A percentile compares a stretch with the other conserved stretches of the same genome.
These are phyloP conservation scores for Kwoniella sp. DNA, from an alignment of 768 basidiomycete genomes.

Conservation along the genomic window DNA sequence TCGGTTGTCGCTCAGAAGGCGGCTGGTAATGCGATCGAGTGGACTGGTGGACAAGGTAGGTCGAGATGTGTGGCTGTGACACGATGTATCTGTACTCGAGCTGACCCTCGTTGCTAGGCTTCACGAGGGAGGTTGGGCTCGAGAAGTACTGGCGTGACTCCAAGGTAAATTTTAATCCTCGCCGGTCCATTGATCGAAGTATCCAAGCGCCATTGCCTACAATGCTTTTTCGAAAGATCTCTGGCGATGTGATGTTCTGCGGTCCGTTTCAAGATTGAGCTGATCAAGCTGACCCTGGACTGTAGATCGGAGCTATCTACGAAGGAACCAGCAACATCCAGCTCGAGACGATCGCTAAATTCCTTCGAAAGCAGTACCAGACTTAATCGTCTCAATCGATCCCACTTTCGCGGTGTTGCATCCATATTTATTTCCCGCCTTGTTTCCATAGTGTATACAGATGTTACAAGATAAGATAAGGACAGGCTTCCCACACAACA, in stretches of 20 bases:
- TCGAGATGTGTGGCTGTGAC: background rate
- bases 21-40: slow-evolving; percentile 87
- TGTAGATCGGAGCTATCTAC: slow-evolving; percentile 56
- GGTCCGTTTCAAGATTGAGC: slow-evolving; percentile 52
- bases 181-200: background rate
- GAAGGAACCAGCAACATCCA: slow-evolving; percentile 94
- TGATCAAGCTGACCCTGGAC: slow-evolving; percentile 60
- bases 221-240: too few relatives aligned
- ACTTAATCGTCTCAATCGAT: slow-evolving; percentile 1
- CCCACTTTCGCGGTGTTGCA: too few relatives aligned
- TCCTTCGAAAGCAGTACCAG: slow-evolving; percentile 61
- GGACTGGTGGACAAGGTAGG: slow-evolving; percentile 87
- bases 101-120: slow-evolving; percentile 17
- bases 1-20: slow-evolving; percentile 87
- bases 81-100: background rate
- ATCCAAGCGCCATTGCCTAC: background rate
- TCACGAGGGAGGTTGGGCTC: slow-evolving; percentile 78
- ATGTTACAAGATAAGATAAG: too few relatives aligned
- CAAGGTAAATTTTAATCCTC: slow-evolving; percentile 60
- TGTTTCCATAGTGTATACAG: too few relatives aligned
- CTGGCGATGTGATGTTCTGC: too few relatives aligned
- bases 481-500: too few relatives aligned
- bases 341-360: slow-evolving; percentile 90
- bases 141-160: slow-evolving; percentile 83
- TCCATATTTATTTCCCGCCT: background rate